phyloP scores from a whole-genome alignment of 2,329 filamentous ascomycete genomes.

The Torrubiellomyces zombiae region DNA sequence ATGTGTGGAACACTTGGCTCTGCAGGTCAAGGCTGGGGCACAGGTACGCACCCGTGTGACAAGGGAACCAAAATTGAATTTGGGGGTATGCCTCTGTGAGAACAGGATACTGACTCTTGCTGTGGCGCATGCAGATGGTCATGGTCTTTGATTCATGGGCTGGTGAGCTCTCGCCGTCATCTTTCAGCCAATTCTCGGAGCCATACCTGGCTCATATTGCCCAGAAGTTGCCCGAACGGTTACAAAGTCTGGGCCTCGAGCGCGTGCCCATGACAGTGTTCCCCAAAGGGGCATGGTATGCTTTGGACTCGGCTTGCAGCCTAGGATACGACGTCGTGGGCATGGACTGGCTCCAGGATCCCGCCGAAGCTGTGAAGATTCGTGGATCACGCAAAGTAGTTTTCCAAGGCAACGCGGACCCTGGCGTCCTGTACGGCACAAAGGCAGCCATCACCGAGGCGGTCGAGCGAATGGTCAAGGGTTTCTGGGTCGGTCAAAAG shows the following conservation, averaged over 20 bases:
- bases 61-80: not conserved
- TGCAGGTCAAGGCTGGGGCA: conserved; percentile 84
- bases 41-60: too few species aligned
- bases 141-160: conserved; percentile 99
- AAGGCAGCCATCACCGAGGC: conserved; percentile 64
- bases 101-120: conserved; percentile 2
- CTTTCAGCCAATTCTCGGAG: conserved; percentile 72
- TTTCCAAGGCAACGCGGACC: conserved; percentile 91
- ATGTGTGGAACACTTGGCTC: conserved; percentile 84
- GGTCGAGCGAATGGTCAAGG: conserved; percentile 73
- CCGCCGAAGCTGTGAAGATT: conserved; percentile 65
- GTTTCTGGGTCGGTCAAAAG: conserved; percentile 65
- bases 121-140: conserved; percentile 62
- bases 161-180: conserved; percentile 70
- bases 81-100: not conserved
- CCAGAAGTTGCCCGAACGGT: conserved; percentile 55
- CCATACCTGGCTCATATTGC: conserved; percentile 80
- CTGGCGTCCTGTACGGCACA: conserved; percentile 78
- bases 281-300: conserved; percentile 94
- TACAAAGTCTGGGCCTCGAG: conserved; percentile 60
- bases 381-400: conserved; percentile 59
- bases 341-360: conserved; percentile 87
- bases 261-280: conserved; percentile 94
- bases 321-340: conserved; percentile 88
- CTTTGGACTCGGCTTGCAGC: conserved; percentile 71